These are phyloP conservation scores for Psilocybe tampanensis DNA, from an alignment of 768 basidiomycete genomes.

Conservation along the genomic window DNA sequence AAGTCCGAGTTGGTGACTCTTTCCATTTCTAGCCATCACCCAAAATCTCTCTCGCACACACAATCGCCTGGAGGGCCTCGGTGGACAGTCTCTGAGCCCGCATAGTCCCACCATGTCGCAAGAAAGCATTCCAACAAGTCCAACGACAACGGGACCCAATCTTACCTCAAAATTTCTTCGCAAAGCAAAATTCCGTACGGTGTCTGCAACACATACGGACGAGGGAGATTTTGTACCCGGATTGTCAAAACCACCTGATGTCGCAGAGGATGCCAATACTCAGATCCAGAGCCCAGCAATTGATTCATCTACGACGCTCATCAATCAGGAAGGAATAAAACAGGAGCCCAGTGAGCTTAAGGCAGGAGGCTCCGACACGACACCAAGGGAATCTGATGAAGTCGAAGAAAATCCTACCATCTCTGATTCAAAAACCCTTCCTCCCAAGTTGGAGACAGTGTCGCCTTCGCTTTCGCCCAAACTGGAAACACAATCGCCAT, in stretches of 20 bases:
- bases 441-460: neutral
- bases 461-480: neutral
- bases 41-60: no score
- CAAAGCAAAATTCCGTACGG: conserved; percentile 13
- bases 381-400: neutral
- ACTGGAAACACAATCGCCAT: neutral
- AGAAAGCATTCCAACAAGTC: neutral
- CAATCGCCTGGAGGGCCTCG: no score
- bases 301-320: neutral
- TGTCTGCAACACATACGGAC: neutral
- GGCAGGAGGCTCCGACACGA: neutral
- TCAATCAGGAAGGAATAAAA: neutral
- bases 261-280: neutral
- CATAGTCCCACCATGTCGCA: neutral
- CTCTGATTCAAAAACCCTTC: neutral
- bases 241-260: neutral
- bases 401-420: no score
- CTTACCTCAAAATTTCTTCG: conserved; percentile 18
- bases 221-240: neutral
- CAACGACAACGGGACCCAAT: neutral
- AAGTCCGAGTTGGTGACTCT: no score
- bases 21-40: no score
- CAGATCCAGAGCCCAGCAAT: neutral
- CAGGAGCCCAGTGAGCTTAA: neutral
- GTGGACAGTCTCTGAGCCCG: neutral